A percentile compares a stretch with the other conserved stretches of the same genome.
phyloP scores from a whole-genome alignment of 148 eudicot species.

The Rhododendron vialii region DNA sequence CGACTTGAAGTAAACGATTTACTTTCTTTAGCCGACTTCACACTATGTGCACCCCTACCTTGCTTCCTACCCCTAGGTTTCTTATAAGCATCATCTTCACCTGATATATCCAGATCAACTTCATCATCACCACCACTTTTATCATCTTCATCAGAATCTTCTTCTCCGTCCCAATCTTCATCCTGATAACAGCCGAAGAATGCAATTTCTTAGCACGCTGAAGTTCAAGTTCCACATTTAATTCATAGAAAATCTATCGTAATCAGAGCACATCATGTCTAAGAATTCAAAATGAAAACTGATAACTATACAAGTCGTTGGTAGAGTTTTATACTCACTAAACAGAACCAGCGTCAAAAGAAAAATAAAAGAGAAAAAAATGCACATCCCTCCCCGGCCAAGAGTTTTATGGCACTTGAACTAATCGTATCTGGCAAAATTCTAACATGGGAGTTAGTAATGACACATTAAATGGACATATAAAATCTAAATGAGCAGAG shows the following conservation, averaged over 20 bases:
- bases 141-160: constrained; percentile 66
- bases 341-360: not conserved
- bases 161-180: constrained; percentile 87
- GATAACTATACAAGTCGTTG: not conserved
- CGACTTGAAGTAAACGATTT: constrained; percentile 42
- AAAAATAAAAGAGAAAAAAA: not conserved
- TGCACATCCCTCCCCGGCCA: not conserved
- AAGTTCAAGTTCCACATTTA: not conserved
- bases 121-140: constrained; percentile 61
- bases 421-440: too few relatives aligned
- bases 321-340: not conserved
- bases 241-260: not conserved
- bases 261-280: not conserved
- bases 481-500: too few relatives aligned
- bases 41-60: constrained; percentile 46
- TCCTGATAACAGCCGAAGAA: constrained; percentile 38
- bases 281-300: not conserved
- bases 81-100: constrained; percentile 53
- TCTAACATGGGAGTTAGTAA: too few relatives aligned
- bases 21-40: constrained; percentile 43
- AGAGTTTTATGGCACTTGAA: too few relatives aligned
- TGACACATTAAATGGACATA: too few relatives aligned
- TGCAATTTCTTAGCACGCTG: not conserved
- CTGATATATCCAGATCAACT: constrained; percentile 47
- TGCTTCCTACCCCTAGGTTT: constrained; percentile 55